Conservation (phyloP, 2,329 filamentous ascomycete species). For the Cytospora paraplurivora region DNA sequence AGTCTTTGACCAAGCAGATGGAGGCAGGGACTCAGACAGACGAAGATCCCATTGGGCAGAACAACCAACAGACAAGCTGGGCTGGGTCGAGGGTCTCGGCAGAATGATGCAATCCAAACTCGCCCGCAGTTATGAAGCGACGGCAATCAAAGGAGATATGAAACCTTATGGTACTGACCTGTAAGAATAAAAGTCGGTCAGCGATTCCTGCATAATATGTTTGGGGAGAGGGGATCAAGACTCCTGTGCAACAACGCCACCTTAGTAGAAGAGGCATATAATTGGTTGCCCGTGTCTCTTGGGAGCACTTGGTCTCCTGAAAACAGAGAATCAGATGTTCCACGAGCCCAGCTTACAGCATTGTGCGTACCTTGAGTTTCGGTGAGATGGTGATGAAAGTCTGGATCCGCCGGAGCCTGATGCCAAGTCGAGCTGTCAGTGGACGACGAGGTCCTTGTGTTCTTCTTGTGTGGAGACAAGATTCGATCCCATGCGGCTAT, state of each 20-base stretch:
- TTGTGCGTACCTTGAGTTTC: slow-evolving; percentile 34
- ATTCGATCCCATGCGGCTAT: slow-evolving; percentile 46
- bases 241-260: slow-evolving; percentile 25
- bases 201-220: slow-evolving; percentile 27
- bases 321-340: slow-evolving; percentile 16
- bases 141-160: slow-evolving; percentile 25
- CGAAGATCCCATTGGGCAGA: slow-evolving; percentile 19
- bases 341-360: slow-evolving; percentile 17
- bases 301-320: slow-evolving; percentile 12
- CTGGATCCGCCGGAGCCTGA: slow-evolving; percentile 20
- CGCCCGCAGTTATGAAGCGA: slow-evolving; percentile 23
- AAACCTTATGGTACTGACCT: slow-evolving; percentile 28
- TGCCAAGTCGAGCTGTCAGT: slow-evolving; percentile 35
- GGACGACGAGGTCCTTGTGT: slow-evolving; percentile 19
- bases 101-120: slow-evolving; percentile 22
- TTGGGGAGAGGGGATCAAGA: slow-evolving; percentile 8
- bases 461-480: slow-evolving; percentile 36
- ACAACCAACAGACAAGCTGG: slow-evolving; percentile 15
- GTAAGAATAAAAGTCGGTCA: slow-evolving; percentile 28
- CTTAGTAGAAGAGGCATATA: slow-evolving; percentile 5
- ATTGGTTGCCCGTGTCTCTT: slow-evolving; percentile 20
- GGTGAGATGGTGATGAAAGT: slow-evolving; percentile 35
- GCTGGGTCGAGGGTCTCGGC: slow-evolving; percentile 27
- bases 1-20: slow-evolving; percentile 23
- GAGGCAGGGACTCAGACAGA: slow-evolving; percentile 21